Evolutionary conservation across 202 grass and related monocot species (phyloP).

Genomic region (Brachypodium distachyon): DNA sequence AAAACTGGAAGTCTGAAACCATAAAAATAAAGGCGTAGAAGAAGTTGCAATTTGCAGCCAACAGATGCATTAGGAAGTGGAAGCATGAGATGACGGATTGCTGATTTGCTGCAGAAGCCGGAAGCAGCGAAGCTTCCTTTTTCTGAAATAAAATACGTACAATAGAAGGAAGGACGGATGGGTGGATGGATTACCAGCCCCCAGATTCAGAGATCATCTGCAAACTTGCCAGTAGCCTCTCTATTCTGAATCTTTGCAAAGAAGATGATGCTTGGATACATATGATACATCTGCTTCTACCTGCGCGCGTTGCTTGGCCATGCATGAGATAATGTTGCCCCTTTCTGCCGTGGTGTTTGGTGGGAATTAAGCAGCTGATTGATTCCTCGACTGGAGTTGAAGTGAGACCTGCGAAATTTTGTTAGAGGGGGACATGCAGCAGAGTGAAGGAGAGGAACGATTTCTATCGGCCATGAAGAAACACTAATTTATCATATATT

Average conservation of each 20-base stretch:
- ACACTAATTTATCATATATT: no score
- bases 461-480: no score
- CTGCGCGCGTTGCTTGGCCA: not conserved
- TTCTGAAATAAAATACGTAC: not conserved
- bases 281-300: not conserved
- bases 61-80: not conserved
- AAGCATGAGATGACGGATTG: not conserved
- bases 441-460: no score
- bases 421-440: no score
- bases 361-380: not conserved
- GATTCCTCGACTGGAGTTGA: not conserved
- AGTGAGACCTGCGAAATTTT: not conserved
- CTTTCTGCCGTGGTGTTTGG: not conserved
- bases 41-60: not conserved
- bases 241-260: conserved; percentile 1
- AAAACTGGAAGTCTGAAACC: not conserved
- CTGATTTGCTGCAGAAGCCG: no score
- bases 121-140: not conserved
- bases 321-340: not conserved
- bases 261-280: not conserved
- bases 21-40: not conserved
- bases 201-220: not conserved
- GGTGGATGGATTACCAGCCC: not conserved
- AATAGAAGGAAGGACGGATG: no score
- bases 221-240: not conserved